These are phyloP conservation scores for Mortierella alpina DNA, from an alignment of 192 early-diverging fungal genomes.

Conservation along the genomic window DNA sequence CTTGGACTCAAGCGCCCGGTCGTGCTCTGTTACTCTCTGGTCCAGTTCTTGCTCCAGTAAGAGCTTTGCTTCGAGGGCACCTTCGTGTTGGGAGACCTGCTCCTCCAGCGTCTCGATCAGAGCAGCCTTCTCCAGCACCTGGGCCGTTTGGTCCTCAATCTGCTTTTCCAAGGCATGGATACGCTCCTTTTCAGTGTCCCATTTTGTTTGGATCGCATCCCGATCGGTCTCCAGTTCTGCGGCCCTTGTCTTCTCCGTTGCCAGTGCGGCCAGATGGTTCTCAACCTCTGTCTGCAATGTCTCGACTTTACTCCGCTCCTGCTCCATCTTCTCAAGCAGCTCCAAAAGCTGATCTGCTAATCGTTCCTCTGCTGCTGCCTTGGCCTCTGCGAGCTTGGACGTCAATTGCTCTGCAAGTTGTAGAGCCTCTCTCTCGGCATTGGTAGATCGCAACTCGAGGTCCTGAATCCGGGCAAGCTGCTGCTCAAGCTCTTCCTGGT, in stretches of 20 bases:
- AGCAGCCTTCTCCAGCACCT: constrained; percentile 21
- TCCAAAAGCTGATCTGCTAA: constrained; percentile 29
- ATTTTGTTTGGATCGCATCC: constrained; percentile 28
- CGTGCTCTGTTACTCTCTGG: not conserved
- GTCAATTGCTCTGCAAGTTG: constrained; percentile 37
- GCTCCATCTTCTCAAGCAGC: constrained; percentile 40
- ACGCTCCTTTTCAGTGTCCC: constrained; percentile 37
- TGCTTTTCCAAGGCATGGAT: constrained; percentile 29
- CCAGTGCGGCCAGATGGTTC: constrained; percentile 29
- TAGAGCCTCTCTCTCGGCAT: constrained; percentile 39
- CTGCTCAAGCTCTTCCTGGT: constrained; percentile 28
- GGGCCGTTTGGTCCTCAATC: constrained; percentile 21
- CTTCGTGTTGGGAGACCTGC: constrained; percentile 11
- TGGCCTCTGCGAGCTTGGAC: constrained; percentile 31
- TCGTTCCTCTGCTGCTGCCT: constrained; percentile 14
- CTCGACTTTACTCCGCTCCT: constrained; percentile 43
- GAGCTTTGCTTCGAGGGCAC: constrained; percentile 7
- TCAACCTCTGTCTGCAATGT: constrained; percentile 38
- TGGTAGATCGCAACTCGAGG: constrained; percentile 41
- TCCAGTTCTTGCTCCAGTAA: constrained; percentile 28
- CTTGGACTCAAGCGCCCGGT: constrained; percentile 13
- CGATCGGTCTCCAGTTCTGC: constrained; percentile 34
- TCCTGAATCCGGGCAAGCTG: constrained; percentile 40
- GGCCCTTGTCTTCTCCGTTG: constrained; percentile 17
- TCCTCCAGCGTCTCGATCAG: constrained; percentile 20